A percentile compares a stretch with the other conserved stretches of the same genome.
Conservation (phyloP, 2,329 filamentous ascomycete species). For the Didymella sp. region DNA sequence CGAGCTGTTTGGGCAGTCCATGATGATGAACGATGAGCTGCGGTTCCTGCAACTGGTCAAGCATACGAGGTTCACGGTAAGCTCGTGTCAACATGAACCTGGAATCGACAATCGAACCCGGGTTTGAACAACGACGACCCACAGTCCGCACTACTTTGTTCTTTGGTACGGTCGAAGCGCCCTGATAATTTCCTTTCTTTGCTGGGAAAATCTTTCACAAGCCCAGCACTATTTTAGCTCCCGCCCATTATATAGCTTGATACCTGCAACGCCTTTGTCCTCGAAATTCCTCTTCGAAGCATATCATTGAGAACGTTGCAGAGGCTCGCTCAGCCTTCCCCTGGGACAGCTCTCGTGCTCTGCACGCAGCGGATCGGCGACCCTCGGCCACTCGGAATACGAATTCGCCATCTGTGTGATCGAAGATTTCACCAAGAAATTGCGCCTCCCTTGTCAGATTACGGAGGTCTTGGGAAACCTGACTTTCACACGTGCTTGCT, state of each 20-base stretch:
- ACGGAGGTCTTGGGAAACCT: conserved; percentile 3
- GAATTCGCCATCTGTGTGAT: conserved; percentile 19
- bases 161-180: conserved; percentile 28
- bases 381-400: conserved; percentile 29
- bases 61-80: conserved; percentile 17
- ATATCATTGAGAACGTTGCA: conserved; percentile 22
- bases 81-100: conserved; percentile 1
- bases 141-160: conserved; percentile 29
- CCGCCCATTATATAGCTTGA: conserved; percentile 37
- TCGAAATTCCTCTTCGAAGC: conserved; percentile 22
- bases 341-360: conserved; percentile 37
- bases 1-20: conserved; percentile 25
- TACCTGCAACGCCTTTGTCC: conserved; percentile 26
- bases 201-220: conserved; percentile 37
- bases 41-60: conserved; percentile 12
- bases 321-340: conserved; percentile 28
- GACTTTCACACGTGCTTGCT: conserved; percentile 25
- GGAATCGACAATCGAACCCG: conserved; percentile 7
- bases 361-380: conserved; percentile 37
- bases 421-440: conserved; percentile 18
- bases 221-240: conserved; percentile 44
- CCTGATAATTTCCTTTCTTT: conserved; percentile 33
- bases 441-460: conserved; percentile 21
- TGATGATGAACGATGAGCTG: conserved; percentile 29
- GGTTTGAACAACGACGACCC: conserved; percentile 22